These are phyloP conservation scores for Cutaneotrichosporon cutaneum DNA, from an alignment of 1,284 basidiomycete species.

Conservation along the genomic window DNA sequence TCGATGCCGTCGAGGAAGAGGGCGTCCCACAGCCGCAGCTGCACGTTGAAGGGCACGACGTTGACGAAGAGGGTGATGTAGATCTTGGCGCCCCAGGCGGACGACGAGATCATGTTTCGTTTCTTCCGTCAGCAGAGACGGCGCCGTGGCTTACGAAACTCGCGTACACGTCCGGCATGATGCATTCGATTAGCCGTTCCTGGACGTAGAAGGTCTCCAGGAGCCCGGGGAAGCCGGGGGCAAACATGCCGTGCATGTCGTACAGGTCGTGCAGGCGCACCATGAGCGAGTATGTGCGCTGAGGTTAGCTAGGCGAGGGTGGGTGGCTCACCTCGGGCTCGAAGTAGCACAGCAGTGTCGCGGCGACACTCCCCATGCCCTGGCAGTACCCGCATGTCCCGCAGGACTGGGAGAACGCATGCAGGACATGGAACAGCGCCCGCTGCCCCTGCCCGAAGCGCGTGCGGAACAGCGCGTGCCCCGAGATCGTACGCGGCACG, in stretches of 20 bases:
- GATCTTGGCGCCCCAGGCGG: slow-evolving; percentile 97
- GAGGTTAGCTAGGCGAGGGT: slow-evolving; percentile 11
- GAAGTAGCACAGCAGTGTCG: slow-evolving; percentile 90
- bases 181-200: slow-evolving; percentile 75
- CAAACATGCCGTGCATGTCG: slow-evolving; percentile 82
- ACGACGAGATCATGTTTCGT: slow-evolving; percentile 84
- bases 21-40: slow-evolving; percentile 91
- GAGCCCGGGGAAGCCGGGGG: slow-evolving; percentile 92
- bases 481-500: slow-evolving; percentile 92
- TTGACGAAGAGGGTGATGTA: slow-evolving; percentile 97
- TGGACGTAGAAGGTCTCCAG: slow-evolving; percentile 93
- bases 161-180: slow-evolving; percentile 83
- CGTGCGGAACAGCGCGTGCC: slow-evolving; percentile 91
- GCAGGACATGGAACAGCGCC: slow-evolving; percentile 89
- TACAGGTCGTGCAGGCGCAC: slow-evolving; percentile 85
- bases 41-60: slow-evolving; percentile 92
- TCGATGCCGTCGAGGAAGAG: slow-evolving; percentile 88
- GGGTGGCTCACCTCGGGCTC: slow-evolving; percentile 65
- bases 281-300: slow-evolving; percentile 76
- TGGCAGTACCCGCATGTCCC: slow-evolving; percentile 93
- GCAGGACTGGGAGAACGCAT: slow-evolving; percentile 84
- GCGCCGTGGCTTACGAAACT: slow-evolving; percentile 61
- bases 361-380: slow-evolving; percentile 97
- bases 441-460: slow-evolving; percentile 94
- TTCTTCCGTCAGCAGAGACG: slow-evolving; percentile 52